Conservation (phyloP, 1,139 yeast species). For the Taphrina sp. region DNA sequence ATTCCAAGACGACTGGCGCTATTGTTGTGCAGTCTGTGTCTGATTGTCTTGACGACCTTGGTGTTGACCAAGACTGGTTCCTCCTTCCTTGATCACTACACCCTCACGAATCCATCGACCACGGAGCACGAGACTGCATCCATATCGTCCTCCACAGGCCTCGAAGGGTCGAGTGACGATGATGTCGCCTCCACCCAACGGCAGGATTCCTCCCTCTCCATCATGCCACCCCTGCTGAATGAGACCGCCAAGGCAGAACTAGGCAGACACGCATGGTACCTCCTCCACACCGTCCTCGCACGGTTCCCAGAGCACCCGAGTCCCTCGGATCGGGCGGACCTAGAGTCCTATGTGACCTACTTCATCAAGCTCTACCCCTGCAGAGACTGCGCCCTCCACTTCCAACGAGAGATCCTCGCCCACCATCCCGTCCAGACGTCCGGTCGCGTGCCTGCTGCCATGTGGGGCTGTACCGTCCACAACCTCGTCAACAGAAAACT, state of each 20-base stretch:
- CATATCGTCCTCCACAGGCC: no score
- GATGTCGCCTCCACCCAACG: no score
- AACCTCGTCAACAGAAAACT: constrained; percentile 76
- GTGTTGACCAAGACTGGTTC: no score
- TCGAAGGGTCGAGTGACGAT: no score
- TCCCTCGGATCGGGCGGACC: constrained; percentile 59
- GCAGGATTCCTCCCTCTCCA: no score
- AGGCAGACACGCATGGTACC: constrained; percentile 83
- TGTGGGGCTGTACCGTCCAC: constrained; percentile 97
- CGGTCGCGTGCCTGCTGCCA: constrained; percentile 74
- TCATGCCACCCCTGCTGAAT: constrained; percentile 86
- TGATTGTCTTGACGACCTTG: no score
- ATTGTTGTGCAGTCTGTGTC: no score
- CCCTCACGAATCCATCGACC: no score
- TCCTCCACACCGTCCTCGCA: constrained; percentile 85
- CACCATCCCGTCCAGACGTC: constrained; percentile 82
- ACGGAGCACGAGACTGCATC: no score
- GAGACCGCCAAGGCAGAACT: constrained; percentile 61
- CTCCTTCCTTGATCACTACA: no score
- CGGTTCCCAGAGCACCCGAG: constrained; percentile 85
- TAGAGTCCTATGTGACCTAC: constrained; percentile 51
- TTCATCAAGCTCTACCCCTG: constrained; percentile 47
- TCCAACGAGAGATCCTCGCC: constrained; percentile 61
- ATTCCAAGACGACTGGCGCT: no score
- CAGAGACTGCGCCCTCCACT: constrained; percentile 67